Base-by-base conservation (phyloP, 306 rosid species). In the Pyrus betulifolia region DNA sequence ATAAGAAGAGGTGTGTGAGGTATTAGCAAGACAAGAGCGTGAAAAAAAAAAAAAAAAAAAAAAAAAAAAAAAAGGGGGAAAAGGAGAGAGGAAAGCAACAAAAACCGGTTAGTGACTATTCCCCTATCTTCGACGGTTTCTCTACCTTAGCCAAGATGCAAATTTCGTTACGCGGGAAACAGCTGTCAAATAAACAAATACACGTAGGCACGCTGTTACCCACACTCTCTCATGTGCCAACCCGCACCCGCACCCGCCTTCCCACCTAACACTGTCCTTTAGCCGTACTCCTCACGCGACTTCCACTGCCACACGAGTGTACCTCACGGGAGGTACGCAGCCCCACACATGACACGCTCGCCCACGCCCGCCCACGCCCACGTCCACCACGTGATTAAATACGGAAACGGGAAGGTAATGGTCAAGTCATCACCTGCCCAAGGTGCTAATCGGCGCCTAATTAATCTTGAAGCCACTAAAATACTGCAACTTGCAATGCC, bases 241-340 rank as follows among this genome's bases (percentile, higher is more conserved):
- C 74, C 27, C 27, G 27, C 27, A 25, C 27, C 74, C 82, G 55
- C 79, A 35, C 78, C 67, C 3, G 13, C 6, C 4, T 25, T 11
- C 68, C 22, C 27, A 80, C 82, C 63, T 0, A 77, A 69, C 67
- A 4, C 77, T 55, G 87, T 84, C 80, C 84, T 76, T 54, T 69
- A 21, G 18, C 82, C 79, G 87, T 84, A 84, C 74, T 61, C 61
- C 3, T 84, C 87, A 80, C 87, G 80, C 73, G 87, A 70, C 54
- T 31, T 71, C 61, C 18, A 2, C 33, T 61, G 17, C 54, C 78
- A 54, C 82, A 80, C 87, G 80, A 61, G 79, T 80, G 79, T 42
- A 28, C 18, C 70, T 62, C 87, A 79, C 79, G 79, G 80, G 84
- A 76, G 58, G 12, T 51, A 70, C 38, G 5, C 45, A 19, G 23